These are phyloP conservation scores for Quercus bicolor DNA, from an alignment of 306 rosid genomes.

Conservation along the genomic window DNA sequence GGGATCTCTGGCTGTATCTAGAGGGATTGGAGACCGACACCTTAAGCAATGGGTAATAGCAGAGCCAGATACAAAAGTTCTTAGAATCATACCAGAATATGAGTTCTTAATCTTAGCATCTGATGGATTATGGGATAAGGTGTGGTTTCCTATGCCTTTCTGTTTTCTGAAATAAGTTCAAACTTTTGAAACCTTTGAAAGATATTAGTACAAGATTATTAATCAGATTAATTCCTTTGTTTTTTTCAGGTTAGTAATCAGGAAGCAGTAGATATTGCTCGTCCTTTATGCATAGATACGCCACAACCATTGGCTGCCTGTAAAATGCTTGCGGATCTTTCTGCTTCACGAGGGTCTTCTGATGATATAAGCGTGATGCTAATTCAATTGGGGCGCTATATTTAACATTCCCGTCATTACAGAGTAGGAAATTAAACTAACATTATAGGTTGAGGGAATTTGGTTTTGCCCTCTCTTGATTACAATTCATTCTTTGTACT, in stretches of 20 bases:
- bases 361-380: slow-evolving; percentile 89
- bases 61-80: slow-evolving; percentile 77
- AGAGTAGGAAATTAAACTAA: slow-evolving; percentile 11
- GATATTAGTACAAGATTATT: background rate
- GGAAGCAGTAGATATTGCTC: slow-evolving; percentile 86
- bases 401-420: slow-evolving; percentile 24
- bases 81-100: slow-evolving; percentile 58
- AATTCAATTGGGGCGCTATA: slow-evolving; percentile 50
- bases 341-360: slow-evolving; percentile 67
- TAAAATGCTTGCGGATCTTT: slow-evolving; percentile 72
- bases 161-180: background rate
- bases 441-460: slow-evolving; percentile 3
- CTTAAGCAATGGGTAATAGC: slow-evolving; percentile 81
- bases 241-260: slow-evolving; percentile 73
- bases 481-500: background rate
- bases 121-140: slow-evolving; percentile 98
- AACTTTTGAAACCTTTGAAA: background rate
- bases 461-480: background rate
- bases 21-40: slow-evolving; percentile 81
- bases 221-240: slow-evolving; percentile 6
- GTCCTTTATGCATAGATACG: slow-evolving; percentile 42
- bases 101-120: slow-evolving; percentile 92
- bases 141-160: slow-evolving; percentile 22
- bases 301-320: slow-evolving; percentile 63
- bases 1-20: slow-evolving; percentile 85